Evolutionary conservation across 2,329 filamentous ascomycete species (phyloP).

Genomic region (Aureobasidium sp.): DNA sequence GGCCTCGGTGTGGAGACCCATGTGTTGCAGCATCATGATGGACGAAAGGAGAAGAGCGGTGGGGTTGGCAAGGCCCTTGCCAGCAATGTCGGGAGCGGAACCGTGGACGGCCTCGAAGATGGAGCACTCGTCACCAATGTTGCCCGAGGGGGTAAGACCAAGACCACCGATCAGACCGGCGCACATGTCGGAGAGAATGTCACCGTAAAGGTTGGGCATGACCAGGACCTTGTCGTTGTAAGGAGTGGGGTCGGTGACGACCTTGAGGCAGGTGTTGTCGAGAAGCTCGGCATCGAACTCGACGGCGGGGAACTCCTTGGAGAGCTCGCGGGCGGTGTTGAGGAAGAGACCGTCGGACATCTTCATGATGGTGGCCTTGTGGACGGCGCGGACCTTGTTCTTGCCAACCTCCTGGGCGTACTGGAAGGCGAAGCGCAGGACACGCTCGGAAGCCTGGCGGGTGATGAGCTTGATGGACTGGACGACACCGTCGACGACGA

Average conservation of each 20-base stretch:
- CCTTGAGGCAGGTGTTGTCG: conserved; percentile 99
- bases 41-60: conserved; percentile 90
- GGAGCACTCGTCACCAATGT: conserved; percentile 98
- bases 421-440: conserved; percentile 96
- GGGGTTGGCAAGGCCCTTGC: conserved; percentile 93
- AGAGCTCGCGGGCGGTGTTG: conserved; percentile 72
- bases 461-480: conserved; percentile 99
- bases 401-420: conserved; percentile 88
- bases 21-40: conserved; percentile 99
- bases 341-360: conserved; percentile 99
- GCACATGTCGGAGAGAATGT: conserved; percentile 99
- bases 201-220: conserved; percentile 96
- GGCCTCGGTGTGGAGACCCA: conserved; percentile 82
- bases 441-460: conserved; percentile 85
- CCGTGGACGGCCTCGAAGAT: conserved; percentile 99
- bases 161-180: conserved; percentile 96
- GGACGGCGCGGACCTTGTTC: conserved; percentile 94
- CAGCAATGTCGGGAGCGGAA: conserved; percentile 91
- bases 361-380: conserved; percentile 99
- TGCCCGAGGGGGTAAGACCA: conserved; percentile 92
- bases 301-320: conserved; percentile 92
- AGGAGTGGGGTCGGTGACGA: conserved; percentile 88
- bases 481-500: conserved; percentile 94
- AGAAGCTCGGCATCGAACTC: conserved; percentile 97
- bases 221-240: conserved; percentile 99